These are phyloP conservation scores for Boletus subcaerulescens DNA, from an alignment of 768 basidiomycete species.

Conservation along the genomic window DNA sequence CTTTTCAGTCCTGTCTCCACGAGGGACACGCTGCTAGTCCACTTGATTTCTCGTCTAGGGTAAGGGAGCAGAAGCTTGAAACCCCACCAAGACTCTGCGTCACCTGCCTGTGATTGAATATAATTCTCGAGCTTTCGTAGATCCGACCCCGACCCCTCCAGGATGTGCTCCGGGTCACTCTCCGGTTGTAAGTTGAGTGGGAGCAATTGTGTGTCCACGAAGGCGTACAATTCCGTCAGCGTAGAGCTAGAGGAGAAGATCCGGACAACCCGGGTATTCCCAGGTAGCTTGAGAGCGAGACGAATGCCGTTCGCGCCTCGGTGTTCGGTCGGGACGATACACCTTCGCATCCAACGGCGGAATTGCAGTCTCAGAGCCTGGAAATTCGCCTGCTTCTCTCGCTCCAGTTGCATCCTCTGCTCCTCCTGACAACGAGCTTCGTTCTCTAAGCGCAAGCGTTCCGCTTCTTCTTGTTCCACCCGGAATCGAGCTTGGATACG, in stretches of 20 bases:
- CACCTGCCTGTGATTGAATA: slow-evolving; percentile 28
- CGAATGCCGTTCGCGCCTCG: slow-evolving; percentile 33
- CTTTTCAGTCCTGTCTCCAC: slow-evolving; percentile 48
- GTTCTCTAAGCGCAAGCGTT: slow-evolving; percentile 32
- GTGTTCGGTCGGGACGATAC: slow-evolving; percentile 38
- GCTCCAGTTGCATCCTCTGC: slow-evolving; percentile 38
- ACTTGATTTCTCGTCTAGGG: slow-evolving; percentile 63
- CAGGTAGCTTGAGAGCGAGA: slow-evolving; percentile 53
- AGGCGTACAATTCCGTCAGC: slow-evolving; percentile 67
- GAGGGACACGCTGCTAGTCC: slow-evolving; percentile 39
- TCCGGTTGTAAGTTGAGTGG: slow-evolving; percentile 37
- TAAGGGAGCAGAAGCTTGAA: slow-evolving; percentile 71
- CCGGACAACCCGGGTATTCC: slow-evolving; percentile 56
- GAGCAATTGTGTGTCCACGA: slow-evolving; percentile 62
- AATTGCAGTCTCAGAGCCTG: slow-evolving; percentile 48
- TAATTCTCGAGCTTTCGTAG: slow-evolving; percentile 36
- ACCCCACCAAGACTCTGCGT: slow-evolving; percentile 58
- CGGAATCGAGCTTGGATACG: slow-evolving; percentile 55
- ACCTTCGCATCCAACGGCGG: slow-evolving; percentile 56
- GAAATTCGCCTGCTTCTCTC: slow-evolving; percentile 32
- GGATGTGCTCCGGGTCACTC: slow-evolving; percentile 43
- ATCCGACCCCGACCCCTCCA: slow-evolving; percentile 34
- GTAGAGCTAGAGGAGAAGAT: slow-evolving; percentile 48
- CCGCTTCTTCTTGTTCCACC: slow-evolving; percentile 39
- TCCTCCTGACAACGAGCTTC: slow-evolving; percentile 30